Percentiles rank a stretch among this genome's conserved stretches.
Conservation (phyloP, 2,329 filamentous ascomycete genomes). For the Claviceps africana region DNA sequence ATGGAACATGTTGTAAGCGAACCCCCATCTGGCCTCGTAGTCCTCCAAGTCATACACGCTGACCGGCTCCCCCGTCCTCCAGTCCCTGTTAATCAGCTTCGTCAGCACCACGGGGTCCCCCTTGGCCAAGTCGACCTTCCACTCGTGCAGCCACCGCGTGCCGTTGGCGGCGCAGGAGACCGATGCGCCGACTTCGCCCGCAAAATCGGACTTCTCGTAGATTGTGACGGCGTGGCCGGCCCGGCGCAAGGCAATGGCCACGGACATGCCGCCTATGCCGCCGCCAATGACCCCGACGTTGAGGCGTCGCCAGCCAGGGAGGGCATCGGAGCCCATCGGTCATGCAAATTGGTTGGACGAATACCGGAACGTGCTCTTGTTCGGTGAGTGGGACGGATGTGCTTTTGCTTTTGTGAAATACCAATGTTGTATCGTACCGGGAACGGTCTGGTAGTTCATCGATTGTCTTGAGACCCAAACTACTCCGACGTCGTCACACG, state of each 20-base stretch:
- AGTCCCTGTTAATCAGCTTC: slow-evolving; percentile 56
- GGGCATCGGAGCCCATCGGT: slow-evolving; percentile 14
- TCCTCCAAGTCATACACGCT: slow-evolving; percentile 50
- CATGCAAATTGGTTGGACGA: too few relatives aligned
- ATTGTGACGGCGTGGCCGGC: slow-evolving; percentile 39
- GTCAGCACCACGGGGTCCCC: slow-evolving; percentile 51
- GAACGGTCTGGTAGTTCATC: too few relatives aligned
- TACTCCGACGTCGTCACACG: too few relatives aligned
- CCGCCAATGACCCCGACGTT: slow-evolving; percentile 31
- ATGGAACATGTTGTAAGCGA: slow-evolving; percentile 57
- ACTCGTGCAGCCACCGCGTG: slow-evolving; percentile 55
- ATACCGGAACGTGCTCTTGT: too few relatives aligned
- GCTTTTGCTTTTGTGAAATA: too few relatives aligned
- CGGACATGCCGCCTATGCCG: slow-evolving; percentile 34
- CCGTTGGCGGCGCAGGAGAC: slow-evolving; percentile 57
- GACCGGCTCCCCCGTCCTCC: slow-evolving; percentile 52
- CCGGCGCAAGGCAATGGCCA: slow-evolving; percentile 31
- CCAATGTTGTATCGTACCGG: too few relatives aligned
- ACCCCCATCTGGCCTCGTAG: slow-evolving; percentile 52
- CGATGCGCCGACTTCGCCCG: slow-evolving; percentile 53
- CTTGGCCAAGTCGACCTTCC: slow-evolving; percentile 48
- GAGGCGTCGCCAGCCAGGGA: slow-evolving; percentile 28
- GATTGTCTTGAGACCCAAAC: too few relatives aligned
- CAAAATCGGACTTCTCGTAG: slow-evolving; percentile 53
- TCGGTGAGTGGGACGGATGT: too few relatives aligned